Conservation (phyloP, 2,329 filamentous ascomycete species). For the Aspergillus sojae region DNA sequence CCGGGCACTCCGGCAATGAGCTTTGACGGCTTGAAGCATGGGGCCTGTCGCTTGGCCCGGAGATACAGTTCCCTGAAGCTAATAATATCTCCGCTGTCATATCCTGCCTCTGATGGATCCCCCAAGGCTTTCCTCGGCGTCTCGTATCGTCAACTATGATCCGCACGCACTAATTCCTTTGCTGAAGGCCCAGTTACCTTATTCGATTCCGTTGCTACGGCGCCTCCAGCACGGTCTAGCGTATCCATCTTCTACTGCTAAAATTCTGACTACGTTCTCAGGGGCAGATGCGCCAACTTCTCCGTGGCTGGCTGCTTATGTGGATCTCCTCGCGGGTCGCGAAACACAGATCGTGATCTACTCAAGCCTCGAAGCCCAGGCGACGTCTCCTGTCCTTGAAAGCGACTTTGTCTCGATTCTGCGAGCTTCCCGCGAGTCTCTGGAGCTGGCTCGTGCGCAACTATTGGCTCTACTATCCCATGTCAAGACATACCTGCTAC, state of each 20-base stretch:
- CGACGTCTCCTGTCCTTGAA: slow-evolving; percentile 3
- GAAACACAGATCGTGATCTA: slow-evolving; percentile 48
- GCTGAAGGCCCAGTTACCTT: slow-evolving; percentile 40
- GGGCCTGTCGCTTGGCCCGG: neutral
- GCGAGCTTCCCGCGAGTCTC: slow-evolving; percentile 8
- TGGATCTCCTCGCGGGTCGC: slow-evolving; percentile 42
- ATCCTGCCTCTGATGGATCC: slow-evolving; percentile 18
- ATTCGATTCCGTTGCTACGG: slow-evolving; percentile 40
- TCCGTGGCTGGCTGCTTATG: slow-evolving; percentile 45
- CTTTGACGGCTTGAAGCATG: neutral
- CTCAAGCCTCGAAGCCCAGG: slow-evolving; percentile 40
- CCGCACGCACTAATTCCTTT: slow-evolving; percentile 26
- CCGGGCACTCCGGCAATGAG: neutral
- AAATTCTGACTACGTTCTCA: slow-evolving; percentile 37
- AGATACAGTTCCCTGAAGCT: neutral
- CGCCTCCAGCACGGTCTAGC: slow-evolving; percentile 42
- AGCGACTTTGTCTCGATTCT: slow-evolving; percentile 17
- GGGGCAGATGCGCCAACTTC: slow-evolving; percentile 11
- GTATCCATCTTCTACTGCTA: slow-evolving; percentile 35
- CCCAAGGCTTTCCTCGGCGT: slow-evolving; percentile 2
- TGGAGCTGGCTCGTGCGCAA: slow-evolving; percentile 28
- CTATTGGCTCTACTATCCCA: slow-evolving; percentile 31
- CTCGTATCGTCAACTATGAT: slow-evolving; percentile 15
- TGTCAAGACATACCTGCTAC: slow-evolving; percentile 28
- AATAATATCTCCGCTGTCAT: slow-evolving; percentile 7